Evolutionary conservation across 345 rosid genomes (phyloP).

Genomic region (Sisymbrium irio): DNA sequence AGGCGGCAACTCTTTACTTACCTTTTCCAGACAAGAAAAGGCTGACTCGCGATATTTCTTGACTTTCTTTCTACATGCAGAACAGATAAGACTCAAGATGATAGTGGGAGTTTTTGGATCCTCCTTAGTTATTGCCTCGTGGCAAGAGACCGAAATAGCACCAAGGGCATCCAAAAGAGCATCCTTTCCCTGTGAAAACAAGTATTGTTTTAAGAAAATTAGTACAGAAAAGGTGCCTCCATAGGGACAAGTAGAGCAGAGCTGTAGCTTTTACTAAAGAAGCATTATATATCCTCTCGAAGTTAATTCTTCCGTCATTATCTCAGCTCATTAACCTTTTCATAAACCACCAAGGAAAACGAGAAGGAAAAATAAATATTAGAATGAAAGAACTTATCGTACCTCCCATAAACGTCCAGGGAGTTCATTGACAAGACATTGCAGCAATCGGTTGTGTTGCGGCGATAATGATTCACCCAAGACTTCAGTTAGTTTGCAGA

Average conservation of each 20-base stretch:
- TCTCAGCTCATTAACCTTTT: neutral
- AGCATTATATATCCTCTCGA: neutral
- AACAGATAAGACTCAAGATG: slow-evolving; percentile 60
- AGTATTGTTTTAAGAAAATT: slow-evolving; percentile 19
- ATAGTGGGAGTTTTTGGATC: slow-evolving; percentile 56
- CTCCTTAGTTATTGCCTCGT: slow-evolving; percentile 58
- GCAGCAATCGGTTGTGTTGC: slow-evolving; percentile 51
- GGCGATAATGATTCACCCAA: slow-evolving; percentile 81
- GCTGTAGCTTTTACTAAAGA: neutral
- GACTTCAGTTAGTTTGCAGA: slow-evolving; percentile 76
- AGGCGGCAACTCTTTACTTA: slow-evolving; percentile 24
- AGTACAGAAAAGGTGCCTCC: slow-evolving; percentile 1
- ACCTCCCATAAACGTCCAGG: slow-evolving; percentile 99
- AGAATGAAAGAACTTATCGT: slow-evolving; percentile 5
- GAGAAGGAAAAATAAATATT: neutral
- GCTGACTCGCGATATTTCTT: slow-evolving; percentile 88
- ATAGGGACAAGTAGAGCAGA: slow-evolving; percentile 10
- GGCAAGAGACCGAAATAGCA: slow-evolving; percentile 75
- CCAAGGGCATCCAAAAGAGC: slow-evolving; percentile 75
- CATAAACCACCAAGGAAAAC: neutral
- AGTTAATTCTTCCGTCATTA: neutral
- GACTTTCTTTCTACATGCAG: slow-evolving; percentile 73
- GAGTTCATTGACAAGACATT: slow-evolving; percentile 70
- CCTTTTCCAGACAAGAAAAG: slow-evolving; percentile 75
- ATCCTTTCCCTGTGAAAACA: slow-evolving; percentile 73